phyloP scores from a whole-genome alignment of 1,139 yeast species.

The Torulaspora pretoriensis region DNA sequence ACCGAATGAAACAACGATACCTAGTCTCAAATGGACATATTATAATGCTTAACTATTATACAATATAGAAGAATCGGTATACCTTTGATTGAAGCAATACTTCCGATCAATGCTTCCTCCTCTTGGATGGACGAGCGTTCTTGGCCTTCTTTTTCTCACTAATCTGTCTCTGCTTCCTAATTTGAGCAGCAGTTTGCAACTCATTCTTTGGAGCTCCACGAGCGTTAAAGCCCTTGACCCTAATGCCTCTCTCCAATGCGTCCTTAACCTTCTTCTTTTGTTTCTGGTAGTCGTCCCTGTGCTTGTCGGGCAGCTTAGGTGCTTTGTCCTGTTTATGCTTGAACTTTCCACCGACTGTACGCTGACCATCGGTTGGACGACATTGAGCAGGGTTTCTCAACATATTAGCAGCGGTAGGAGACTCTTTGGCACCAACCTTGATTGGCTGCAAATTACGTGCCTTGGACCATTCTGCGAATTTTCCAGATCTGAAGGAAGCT shows the following conservation, averaged over 20 bases:
- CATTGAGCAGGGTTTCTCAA: slow-evolving; percentile 31
- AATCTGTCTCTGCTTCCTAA: slow-evolving; percentile 67
- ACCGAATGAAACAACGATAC: background rate
- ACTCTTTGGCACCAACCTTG: slow-evolving; percentile 55
- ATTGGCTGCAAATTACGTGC: slow-evolving; percentile 55
- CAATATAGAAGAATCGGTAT: background rate
- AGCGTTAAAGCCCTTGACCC: slow-evolving; percentile 64
- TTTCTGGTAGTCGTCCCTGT: slow-evolving; percentile 77
- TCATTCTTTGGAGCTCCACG: slow-evolving; percentile 53
- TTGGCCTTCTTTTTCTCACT: slow-evolving; percentile 75
- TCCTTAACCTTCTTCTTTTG: slow-evolving; percentile 81
- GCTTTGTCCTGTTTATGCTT: slow-evolving; percentile 73
- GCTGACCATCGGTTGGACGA: slow-evolving; percentile 19
- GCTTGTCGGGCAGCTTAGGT: slow-evolving; percentile 85
- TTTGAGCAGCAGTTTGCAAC: slow-evolving; percentile 64
- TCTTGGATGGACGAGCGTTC: slow-evolving; percentile 77
- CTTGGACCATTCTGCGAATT: slow-evolving; percentile 86
- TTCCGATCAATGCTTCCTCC: slow-evolving; percentile 26
- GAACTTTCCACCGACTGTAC: slow-evolving; percentile 45
- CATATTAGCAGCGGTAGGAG: slow-evolving; percentile 32
- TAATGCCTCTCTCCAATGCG: slow-evolving; percentile 72
- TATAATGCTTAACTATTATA: background rate
- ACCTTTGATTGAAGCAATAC: background rate
- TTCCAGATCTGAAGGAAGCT: slow-evolving; percentile 86
- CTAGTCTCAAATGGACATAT: background rate